Evolutionary conservation across 1,284 basidiomycete species (phyloP).

Genomic region (Sanguinoderma infundibulare): DNA sequence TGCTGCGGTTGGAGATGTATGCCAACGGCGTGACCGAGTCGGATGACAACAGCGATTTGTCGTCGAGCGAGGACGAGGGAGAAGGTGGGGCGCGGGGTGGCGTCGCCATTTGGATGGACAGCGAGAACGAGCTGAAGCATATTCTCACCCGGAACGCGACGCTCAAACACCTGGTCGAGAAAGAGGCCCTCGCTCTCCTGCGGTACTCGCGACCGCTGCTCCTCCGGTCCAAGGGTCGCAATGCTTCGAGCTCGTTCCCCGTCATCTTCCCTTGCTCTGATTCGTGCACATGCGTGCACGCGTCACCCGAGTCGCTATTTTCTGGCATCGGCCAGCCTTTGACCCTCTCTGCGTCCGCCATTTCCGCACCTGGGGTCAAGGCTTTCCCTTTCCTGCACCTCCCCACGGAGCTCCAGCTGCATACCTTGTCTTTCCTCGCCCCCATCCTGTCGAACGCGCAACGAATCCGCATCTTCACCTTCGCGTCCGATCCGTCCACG

Average conservation of each 20-base stretch:
- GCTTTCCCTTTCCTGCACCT: conserved; percentile 47
- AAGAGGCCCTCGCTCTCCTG: conserved; percentile 56
- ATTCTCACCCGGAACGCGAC: conserved; percentile 52
- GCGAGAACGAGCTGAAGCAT: conserved; percentile 42
- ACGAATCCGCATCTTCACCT: conserved; percentile 56
- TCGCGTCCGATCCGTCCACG: conserved; percentile 55
- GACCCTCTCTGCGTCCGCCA: background rate
- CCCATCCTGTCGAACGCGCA: conserved; percentile 63
- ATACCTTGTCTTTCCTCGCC: conserved; percentile 61
- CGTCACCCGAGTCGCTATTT: conserved; percentile 18
- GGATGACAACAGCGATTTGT: conserved; percentile 29
- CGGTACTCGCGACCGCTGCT: conserved; percentile 55
- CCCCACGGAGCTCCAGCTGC: conserved; percentile 63
- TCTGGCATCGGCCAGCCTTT: conserved; percentile 21
- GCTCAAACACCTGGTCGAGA: conserved; percentile 49
- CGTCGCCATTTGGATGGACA: conserved; percentile 39
- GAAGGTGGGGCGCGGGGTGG: conserved; percentile 21
- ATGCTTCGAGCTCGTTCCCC: background rate
- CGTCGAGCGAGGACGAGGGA: conserved; percentile 34
- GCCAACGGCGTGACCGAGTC: conserved; percentile 46
- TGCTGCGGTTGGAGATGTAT: conserved; percentile 55
- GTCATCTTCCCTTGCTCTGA: conserved; percentile 18
- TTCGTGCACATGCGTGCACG: conserved; percentile 14
- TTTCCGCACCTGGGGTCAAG: background rate
- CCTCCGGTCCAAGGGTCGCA: conserved; percentile 32